Conservation (phyloP, 108 stramenopile species). For the Thalassiosira profunda region DNA sequence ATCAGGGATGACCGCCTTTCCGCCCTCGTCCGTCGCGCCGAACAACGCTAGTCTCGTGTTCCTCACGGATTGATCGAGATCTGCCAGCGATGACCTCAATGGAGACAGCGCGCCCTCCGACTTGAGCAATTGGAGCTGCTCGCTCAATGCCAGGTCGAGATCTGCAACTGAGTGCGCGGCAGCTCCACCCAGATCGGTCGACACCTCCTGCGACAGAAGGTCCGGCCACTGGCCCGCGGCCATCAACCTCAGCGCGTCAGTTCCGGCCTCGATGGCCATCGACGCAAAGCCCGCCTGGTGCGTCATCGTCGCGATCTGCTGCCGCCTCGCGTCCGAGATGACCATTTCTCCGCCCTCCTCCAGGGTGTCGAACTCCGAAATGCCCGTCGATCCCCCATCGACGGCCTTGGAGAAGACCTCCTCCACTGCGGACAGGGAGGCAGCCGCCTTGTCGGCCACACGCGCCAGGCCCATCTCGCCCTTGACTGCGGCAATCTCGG, state of each 20-base stretch:
- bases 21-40: slow-evolving; percentile 65
- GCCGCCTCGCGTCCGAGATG: slow-evolving; percentile 59
- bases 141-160: slow-evolving; percentile 69
- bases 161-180: slow-evolving; percentile 68
- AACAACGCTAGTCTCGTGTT: slow-evolving; percentile 65
- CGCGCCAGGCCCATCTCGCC: slow-evolving; percentile 80
- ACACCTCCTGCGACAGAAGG: slow-evolving; percentile 63
- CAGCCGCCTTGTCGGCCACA: slow-evolving; percentile 76
- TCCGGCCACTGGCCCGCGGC: slow-evolving; percentile 91
- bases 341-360: slow-evolving; percentile 38
- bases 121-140: slow-evolving; percentile 74
- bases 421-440: slow-evolving; percentile 65
- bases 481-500: slow-evolving; percentile 81
- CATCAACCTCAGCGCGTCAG: slow-evolving; percentile 72
- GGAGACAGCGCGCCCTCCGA: slow-evolving; percentile 82
- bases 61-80: slow-evolving; percentile 62
- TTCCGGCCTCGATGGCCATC: slow-evolving; percentile 61
- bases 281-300: slow-evolving; percentile 77
- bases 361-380: slow-evolving; percentile 52
- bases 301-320: slow-evolving; percentile 71
- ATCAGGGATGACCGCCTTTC: slow-evolving; percentile 58
- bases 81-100: slow-evolving; percentile 73
- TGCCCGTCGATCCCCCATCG: slow-evolving; percentile 22
- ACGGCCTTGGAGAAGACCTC: slow-evolving; percentile 61
- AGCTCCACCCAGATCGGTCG: slow-evolving; percentile 73